A percentile compares a stretch with the other conserved stretches of the same genome.
These are phyloP conservation scores for Dalbergia cultrata DNA, from an alignment of 306 rosid species.

Conservation along the genomic window DNA sequence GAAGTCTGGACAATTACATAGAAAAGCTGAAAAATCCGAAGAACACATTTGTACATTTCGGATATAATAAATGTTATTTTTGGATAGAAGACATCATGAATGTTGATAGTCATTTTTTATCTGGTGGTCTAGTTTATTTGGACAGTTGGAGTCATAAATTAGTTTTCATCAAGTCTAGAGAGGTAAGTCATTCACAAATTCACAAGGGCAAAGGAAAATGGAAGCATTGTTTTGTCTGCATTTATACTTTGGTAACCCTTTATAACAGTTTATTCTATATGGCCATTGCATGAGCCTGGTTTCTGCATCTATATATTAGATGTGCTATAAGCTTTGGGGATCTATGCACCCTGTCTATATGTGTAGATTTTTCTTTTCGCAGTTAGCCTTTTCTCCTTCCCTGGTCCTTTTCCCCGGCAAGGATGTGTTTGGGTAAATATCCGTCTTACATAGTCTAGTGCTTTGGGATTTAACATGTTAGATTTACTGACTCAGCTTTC, in stretches of 20 bases:
- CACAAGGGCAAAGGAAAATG: conserved; percentile 10
- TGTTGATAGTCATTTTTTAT: background rate
- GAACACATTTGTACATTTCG: conserved; percentile 8
- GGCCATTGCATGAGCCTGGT: conserved; percentile 17
- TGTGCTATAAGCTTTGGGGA: background rate
- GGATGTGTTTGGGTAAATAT: no score
- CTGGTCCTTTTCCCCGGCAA: background rate
- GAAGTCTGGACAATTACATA: conserved; percentile 10
- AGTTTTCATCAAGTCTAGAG: background rate
- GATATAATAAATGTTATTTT: background rate
- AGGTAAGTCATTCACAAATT: background rate
- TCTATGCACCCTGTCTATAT: conserved; percentile 1
- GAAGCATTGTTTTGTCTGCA: background rate
- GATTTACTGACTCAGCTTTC: conserved; percentile 2
- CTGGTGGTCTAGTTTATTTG: conserved; percentile 5
- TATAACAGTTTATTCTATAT: background rate
- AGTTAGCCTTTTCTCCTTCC: background rate
- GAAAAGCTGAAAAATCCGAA: background rate
- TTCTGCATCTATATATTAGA: conserved; percentile 20
- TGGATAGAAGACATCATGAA: background rate
- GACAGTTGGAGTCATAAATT: background rate
- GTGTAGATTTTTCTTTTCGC: background rate
- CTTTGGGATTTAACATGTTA: background rate
- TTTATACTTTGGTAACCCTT: background rate
- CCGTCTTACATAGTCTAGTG: no score